Conservation (phyloP, 1,284 basidiomycete genomes). For the Wallemia mellicola region DNA sequence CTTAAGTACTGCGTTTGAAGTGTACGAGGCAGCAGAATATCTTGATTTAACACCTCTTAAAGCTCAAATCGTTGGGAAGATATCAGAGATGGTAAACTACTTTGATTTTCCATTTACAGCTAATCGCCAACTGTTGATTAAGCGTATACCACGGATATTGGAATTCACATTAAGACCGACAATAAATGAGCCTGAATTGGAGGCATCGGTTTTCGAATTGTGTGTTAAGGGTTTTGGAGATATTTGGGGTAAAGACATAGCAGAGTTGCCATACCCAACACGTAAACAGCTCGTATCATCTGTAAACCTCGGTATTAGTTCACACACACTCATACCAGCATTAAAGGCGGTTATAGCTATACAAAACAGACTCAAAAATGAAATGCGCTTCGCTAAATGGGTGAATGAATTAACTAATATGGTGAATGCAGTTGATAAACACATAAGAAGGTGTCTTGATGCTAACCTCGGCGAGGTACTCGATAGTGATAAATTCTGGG, state of each 20-base stretch:
- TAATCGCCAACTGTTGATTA: background rate
- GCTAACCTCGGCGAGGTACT: constrained; percentile 7
- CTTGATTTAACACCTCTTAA: constrained; percentile 45
- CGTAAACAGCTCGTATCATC: constrained; percentile 25
- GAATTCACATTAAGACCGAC: constrained; percentile 45
- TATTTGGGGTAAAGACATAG: constrained; percentile 56
- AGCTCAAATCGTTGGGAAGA: constrained; percentile 45
- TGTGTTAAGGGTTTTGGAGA: constrained; percentile 53
- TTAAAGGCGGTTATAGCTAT: background rate
- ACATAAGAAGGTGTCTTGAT: constrained; percentile 6
- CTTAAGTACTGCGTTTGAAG: constrained; percentile 63
- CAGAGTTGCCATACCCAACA: constrained; percentile 30
- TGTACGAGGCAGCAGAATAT: constrained; percentile 55
- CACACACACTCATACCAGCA: background rate
- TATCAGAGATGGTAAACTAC: constrained; percentile 41
- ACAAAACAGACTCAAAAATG: constrained; percentile 11
- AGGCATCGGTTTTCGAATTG: constrained; percentile 35
- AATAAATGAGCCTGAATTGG: constrained; percentile 37
- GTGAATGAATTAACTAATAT: constrained; percentile 15
- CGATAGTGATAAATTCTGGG: constrained; percentile 7
- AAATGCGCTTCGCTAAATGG: constrained; percentile 7
- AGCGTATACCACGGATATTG: constrained; percentile 44
- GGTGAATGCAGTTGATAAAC: constrained; percentile 11
- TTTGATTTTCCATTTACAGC: constrained; percentile 1
- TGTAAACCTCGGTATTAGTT: constrained; percentile 3